Conservation (phyloP, 768 basidiomycete genomes). For the Boletellus ananas region DNA sequence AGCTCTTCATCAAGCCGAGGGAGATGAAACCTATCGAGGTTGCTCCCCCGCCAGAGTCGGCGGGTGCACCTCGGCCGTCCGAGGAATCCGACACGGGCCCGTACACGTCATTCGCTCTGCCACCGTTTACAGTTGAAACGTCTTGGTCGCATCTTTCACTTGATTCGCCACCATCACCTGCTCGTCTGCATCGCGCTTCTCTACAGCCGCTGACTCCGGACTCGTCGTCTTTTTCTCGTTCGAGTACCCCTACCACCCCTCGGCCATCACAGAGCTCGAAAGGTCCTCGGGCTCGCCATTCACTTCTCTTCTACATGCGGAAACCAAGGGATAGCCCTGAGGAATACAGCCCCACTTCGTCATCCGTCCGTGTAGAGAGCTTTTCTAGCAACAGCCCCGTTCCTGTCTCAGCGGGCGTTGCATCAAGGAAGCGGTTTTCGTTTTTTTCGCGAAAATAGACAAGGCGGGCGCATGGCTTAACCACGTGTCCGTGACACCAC, state of each 20-base stretch:
- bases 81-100: conserved; percentile 34
- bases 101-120: conserved; percentile 30
- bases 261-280: conserved; percentile 24
- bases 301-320: conserved; percentile 32
- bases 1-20: conserved; percentile 27
- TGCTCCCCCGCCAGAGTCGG: conserved; percentile 22
- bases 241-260: conserved; percentile 29
- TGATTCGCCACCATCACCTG: conserved; percentile 16
- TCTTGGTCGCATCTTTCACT: conserved; percentile 21
- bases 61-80: conserved; percentile 21
- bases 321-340: conserved; percentile 17
- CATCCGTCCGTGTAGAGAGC: conserved; percentile 19
- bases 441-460: conserved; percentile 32
- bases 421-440: conserved; percentile 26
- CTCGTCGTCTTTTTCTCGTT: conserved; percentile 29
- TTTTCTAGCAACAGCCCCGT: conserved; percentile 5
- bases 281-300: conserved; percentile 25
- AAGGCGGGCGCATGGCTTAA: conserved; percentile 6
- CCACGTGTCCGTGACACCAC: conserved; percentile 17
- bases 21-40: conserved; percentile 30
- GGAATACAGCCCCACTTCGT: conserved; percentile 25
- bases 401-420: conserved; percentile 1
- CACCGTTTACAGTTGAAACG: conserved; percentile 22
- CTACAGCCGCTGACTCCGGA: conserved; percentile 30
- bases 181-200: conserved; percentile 21